Base-by-base conservation (phyloP, 179 eudicot genomes). In the Camellia oleifera region DNA sequence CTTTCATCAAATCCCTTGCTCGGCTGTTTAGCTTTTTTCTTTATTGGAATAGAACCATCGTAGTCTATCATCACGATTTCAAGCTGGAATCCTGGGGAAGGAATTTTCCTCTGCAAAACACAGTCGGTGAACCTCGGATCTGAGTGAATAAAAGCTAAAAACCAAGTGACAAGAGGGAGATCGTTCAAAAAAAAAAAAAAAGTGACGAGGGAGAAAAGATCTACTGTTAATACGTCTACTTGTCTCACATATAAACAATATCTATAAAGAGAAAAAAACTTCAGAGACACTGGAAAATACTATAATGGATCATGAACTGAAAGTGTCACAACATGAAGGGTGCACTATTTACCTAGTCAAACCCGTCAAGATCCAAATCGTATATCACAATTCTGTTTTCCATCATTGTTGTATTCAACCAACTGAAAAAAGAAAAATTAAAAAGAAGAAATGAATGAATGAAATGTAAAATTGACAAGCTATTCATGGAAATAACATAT, bases 351-450 rank as follows among this genome's bases (percentile, higher is more conserved):
- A 93, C 98, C 89, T 92, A 91, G 75, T 93, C 95, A 79, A 95
- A 95, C 68, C 92, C 89, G 82, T 93, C 98, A 83, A 95, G 88
- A 44, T 93, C 97, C 45, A 85, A 69, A 60, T 85, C 81, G 82
- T 83, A 83, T 32, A 95, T 83, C 78, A 81, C 83, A 80, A 85
- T 87, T 71, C 98, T 85, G 81, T 95, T 95, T 80, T 92, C 95
- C 83, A 84, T 83, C 98, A 95, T 93, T 78, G 98, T 90, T 15
- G 99, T 95, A 85, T 95, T 95, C 69, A 95, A 81, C 99, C 99
- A 95, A 83, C 98, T 95, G 98, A 66, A 85, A 68, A 71, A 7
- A 64, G 0, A 61, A 69, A 82, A 77, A 26, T 0, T 0, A 32
- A 32, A 1, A 45, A 50, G 62, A 69, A 48, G 9, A 11, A 68